Conservation (phyloP, 805 yeast species). For the Spathaspora sp. region DNA sequence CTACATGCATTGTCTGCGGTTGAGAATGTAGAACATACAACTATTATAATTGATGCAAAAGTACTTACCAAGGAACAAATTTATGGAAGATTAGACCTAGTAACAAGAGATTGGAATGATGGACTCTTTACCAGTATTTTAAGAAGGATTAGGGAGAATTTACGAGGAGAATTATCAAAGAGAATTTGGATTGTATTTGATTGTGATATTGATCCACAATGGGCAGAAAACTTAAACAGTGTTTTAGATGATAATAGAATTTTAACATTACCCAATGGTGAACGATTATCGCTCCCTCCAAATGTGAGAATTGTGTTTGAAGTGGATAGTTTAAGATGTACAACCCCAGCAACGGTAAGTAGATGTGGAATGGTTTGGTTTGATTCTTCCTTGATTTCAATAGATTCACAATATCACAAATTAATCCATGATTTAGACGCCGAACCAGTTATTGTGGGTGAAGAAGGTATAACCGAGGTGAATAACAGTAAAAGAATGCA, state of each 20-base stretch:
- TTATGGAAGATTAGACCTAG: constrained; percentile 66
- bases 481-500: constrained; percentile 9
- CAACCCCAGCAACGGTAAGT: constrained; percentile 90
- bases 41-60: constrained; percentile 67
- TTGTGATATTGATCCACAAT: constrained; percentile 89
- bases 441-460: constrained; percentile 6
- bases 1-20: constrained; percentile 38
- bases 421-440: constrained; percentile 15
- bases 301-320: constrained; percentile 74
- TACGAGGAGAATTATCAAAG: constrained; percentile 55
- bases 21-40: constrained; percentile 33
- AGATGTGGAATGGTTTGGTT: constrained; percentile 89
- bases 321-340: constrained; percentile 57
- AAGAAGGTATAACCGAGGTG: constrained; percentile 5
- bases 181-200: constrained; percentile 80
- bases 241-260: constrained; percentile 84
- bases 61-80: constrained; percentile 61
- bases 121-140: constrained; percentile 73
- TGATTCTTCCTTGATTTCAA: constrained; percentile 28
- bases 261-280: constrained; percentile 86
- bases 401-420: constrained; percentile 13
- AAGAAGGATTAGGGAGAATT: constrained; percentile 51
- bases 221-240: constrained; percentile 90
- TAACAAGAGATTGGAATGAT: constrained; percentile 90
- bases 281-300: constrained; percentile 63